phyloP scores from a whole-genome alignment of 345 rosid genomes.

The Eutrema yunnanense region DNA sequence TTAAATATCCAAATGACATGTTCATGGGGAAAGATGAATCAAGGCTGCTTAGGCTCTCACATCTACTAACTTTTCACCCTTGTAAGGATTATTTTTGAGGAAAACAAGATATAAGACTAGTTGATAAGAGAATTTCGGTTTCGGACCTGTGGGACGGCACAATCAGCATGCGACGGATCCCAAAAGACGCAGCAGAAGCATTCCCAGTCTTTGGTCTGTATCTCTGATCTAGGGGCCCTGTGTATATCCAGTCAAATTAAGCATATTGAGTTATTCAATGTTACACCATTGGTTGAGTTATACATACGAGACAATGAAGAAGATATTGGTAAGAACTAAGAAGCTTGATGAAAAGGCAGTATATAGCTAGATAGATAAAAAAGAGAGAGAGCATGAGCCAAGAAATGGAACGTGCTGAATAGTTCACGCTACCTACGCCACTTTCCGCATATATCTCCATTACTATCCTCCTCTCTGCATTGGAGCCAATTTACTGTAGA shows the following conservation, averaged over 20 bases:
- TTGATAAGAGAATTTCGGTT: background rate
- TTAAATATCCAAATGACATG: background rate
- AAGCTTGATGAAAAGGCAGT: background rate
- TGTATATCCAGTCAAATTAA: conserved; percentile 13
- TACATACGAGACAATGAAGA: background rate
- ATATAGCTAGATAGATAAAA: background rate
- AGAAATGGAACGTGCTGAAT: conserved; percentile 3
- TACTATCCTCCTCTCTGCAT: conserved; percentile 49
- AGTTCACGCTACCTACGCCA: conserved; percentile 79
- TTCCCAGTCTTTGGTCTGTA: conserved; percentile 90
- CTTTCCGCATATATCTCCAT: conserved; percentile 77
- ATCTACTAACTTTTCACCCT: conserved; percentile 1
- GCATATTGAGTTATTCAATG: background rate
- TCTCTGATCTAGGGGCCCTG: conserved; percentile 94
- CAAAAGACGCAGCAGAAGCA: conserved; percentile 78
- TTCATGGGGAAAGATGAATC: conserved; percentile 11
- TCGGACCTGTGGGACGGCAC: conserved; percentile 83
- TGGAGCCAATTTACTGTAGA: conserved; percentile 87
- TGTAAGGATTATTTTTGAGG: background rate
- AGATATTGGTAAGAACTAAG: background rate
- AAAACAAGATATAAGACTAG: background rate
- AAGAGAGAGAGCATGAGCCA: conserved; percentile 4
- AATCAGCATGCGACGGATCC: conserved; percentile 90
- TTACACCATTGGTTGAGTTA: background rate
- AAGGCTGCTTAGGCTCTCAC: conserved; percentile 9